Percentiles rank a stretch among this genome's conserved stretches.
Conservation (phyloP, 2,329 filamentous ascomycete species). For the Nemania sp. region DNA sequence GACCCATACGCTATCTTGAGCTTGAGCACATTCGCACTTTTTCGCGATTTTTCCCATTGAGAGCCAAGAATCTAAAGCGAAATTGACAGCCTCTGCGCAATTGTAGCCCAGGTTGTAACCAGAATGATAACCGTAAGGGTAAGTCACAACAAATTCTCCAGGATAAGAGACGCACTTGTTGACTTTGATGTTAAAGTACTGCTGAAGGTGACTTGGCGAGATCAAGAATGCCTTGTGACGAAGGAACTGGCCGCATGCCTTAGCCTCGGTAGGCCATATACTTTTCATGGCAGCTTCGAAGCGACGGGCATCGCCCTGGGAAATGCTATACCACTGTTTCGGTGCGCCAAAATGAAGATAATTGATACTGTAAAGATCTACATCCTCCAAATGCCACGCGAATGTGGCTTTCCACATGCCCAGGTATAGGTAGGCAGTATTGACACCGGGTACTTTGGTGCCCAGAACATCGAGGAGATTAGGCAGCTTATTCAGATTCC, state of each 20-base stretch:
- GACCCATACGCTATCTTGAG: constrained; percentile 97
- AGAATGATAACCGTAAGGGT: constrained; percentile 97
- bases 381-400: constrained; percentile 97
- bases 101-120: constrained; percentile 98
- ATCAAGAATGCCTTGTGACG: constrained; percentile 98
- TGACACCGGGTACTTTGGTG: constrained; percentile 95
- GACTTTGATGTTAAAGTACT: constrained; percentile 91
- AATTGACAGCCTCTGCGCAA: constrained; percentile 98
- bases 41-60: constrained; percentile 95
- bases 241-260: constrained; percentile 93
- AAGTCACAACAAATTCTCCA: constrained; percentile 97
- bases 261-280: constrained; percentile 93
- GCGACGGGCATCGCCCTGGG: constrained; percentile 87
- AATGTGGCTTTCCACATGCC: constrained; percentile 99
- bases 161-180: constrained; percentile 96
- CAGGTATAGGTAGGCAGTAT: constrained; percentile 95
- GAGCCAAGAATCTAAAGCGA: constrained; percentile 92
- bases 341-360: constrained; percentile 98
- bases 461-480: constrained; percentile 93
- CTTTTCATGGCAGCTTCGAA: constrained; percentile 96
- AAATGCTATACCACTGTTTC: constrained; percentile 99
- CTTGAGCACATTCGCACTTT: constrained; percentile 92
- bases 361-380: constrained; percentile 99
- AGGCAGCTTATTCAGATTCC: constrained; percentile 94
- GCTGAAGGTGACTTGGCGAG: constrained; percentile 83